A percentile compares a stretch with the other conserved stretches of the same genome.
These are phyloP conservation scores for Alternaria gansuensis DNA, from an alignment of 2,329 filamentous ascomycete species.

Conservation along the genomic window DNA sequence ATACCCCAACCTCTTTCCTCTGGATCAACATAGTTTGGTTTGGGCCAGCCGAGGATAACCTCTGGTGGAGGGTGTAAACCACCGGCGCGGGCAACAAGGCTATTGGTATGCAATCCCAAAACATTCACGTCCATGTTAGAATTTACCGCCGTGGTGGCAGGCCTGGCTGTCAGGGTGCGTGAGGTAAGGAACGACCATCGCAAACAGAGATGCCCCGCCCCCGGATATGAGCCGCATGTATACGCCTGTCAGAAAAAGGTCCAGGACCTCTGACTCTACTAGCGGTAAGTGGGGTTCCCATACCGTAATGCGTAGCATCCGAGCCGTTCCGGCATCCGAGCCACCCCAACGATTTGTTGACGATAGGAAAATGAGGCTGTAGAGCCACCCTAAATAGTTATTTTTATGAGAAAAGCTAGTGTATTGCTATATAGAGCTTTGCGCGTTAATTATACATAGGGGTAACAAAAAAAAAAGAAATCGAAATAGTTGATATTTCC, in stretches of 20 bases:
- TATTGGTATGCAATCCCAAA: constrained; percentile 11
- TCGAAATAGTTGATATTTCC: too few species aligned
- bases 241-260: constrained; percentile 16
- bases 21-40: constrained; percentile 59
- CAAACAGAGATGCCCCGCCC: constrained; percentile 2
- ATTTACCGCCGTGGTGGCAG: constrained; percentile 2
- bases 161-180: background rate
- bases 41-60: constrained; percentile 57
- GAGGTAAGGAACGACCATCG: constrained; percentile 7
- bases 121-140: constrained; percentile 17
- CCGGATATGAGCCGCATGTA: constrained; percentile 19
- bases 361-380: too few species aligned
- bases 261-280: constrained; percentile 15
- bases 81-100: constrained; percentile 38
- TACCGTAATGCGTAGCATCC: too few species aligned
- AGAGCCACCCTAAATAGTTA: too few species aligned
- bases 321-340: too few species aligned
- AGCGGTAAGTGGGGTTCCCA: constrained; percentile 23
- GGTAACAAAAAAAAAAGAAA: too few species aligned
- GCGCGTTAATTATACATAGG: too few species aligned
- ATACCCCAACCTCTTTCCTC: constrained; percentile 56
- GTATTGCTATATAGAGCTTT: too few species aligned
- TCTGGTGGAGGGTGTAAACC: constrained; percentile 52
- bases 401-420: too few species aligned
- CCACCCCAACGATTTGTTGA: too few species aligned